Conservation (phyloP, 2,329 filamentous ascomycete genomes). For the Alternaria tenuissima region DNA sequence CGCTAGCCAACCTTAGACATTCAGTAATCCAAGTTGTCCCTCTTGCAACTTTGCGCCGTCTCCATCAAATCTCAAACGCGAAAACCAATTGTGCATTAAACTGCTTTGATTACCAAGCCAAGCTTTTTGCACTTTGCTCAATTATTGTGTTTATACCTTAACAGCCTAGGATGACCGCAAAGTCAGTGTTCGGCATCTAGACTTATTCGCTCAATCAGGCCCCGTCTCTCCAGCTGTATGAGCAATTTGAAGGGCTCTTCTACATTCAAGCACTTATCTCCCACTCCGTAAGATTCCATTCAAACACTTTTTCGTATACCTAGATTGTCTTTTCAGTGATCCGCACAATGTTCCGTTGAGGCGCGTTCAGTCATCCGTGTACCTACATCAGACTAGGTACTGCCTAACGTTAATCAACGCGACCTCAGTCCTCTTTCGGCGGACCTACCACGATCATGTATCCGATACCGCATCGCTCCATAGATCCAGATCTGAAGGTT, state of each 20-base stretch:
- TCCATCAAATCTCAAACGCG: background rate
- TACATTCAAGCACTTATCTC: constrained; percentile 36
- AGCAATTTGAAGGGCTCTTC: constrained; percentile 35
- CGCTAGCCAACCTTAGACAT: background rate
- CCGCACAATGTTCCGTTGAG: too few species aligned
- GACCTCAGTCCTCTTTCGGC: too few species aligned
- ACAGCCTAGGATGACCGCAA: background rate
- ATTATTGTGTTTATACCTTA: background rate
- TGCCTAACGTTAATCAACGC: too few species aligned
- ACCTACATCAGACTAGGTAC: too few species aligned
- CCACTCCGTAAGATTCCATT: too few species aligned
- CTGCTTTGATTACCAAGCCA: background rate
- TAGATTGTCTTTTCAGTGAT: too few species aligned
- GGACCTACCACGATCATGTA: too few species aligned
- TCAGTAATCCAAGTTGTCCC: background rate
- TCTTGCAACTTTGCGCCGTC: background rate
- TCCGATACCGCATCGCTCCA: too few species aligned
- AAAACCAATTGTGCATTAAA: background rate
- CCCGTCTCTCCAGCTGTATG: constrained; percentile 33
- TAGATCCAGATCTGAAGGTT: too few species aligned
- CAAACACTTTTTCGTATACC: too few species aligned
- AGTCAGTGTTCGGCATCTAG: constrained; percentile 32
- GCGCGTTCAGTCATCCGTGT: too few species aligned
- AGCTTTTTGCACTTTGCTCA: fast-evolving
- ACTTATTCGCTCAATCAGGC: constrained; percentile 30